Evolutionary conservation across 2,329 filamentous ascomycete species (phyloP).

Genomic region (Plenodomus biglobosus): DNA sequence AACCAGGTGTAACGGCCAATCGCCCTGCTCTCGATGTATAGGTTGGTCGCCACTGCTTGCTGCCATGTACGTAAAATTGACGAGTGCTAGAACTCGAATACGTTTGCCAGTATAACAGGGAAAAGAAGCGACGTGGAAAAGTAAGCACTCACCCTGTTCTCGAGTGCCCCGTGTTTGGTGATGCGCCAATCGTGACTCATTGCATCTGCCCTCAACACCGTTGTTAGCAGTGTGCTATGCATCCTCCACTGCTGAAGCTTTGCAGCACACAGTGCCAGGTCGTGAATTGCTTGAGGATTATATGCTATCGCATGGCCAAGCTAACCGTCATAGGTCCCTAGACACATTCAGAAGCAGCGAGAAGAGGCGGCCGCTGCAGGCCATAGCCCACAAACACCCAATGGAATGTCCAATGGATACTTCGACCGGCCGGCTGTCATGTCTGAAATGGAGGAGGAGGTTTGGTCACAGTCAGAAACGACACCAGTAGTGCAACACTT

Average conservation of each 20-base stretch:
- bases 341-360: constrained; percentile 43
- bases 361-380: constrained; percentile 37
- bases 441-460: constrained; percentile 41
- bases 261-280: background rate
- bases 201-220: background rate
- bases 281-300: background rate
- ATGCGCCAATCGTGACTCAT: background rate
- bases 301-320: constrained; percentile 1
- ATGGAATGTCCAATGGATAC: constrained; percentile 27
- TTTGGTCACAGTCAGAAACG: constrained; percentile 41
- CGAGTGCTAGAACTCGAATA: constrained; percentile 61
- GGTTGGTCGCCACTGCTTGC: background rate
- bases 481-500: constrained; percentile 42
- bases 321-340: constrained; percentile 35
- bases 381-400: constrained; percentile 29
- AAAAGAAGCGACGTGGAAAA: constrained; percentile 92
- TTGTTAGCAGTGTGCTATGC: background rate
- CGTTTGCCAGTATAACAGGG: constrained; percentile 85
- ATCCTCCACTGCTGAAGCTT: background rate
- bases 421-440: constrained; percentile 33
- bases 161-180: background rate
- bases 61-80: constrained; percentile 56
- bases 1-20: constrained; percentile 90
- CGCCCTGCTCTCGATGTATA: constrained; percentile 88
- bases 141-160: constrained; percentile 56